Conservation (phyloP, 148 eudicot genomes). For the Rhododendron vialii region DNA sequence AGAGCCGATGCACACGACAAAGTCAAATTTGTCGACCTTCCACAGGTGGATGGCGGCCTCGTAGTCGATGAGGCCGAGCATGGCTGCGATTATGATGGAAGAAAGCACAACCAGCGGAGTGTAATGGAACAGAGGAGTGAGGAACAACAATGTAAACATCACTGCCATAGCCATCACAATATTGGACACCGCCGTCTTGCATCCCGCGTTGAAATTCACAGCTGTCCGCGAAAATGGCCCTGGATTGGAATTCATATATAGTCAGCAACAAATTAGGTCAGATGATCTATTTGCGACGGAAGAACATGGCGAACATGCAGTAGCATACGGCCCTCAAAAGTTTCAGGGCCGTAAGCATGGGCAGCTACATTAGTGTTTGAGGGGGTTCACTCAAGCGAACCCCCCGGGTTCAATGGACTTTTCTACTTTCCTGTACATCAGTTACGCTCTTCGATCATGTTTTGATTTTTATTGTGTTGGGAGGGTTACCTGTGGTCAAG, state of each 20-base stretch:
- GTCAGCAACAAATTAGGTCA: neutral
- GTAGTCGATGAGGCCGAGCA: slow-evolving; percentile 58
- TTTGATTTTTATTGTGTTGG: neutral
- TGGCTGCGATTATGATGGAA: slow-evolving; percentile 54
- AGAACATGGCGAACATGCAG: neutral
- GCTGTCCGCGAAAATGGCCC: slow-evolving; percentile 70
- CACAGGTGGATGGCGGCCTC: slow-evolving; percentile 46
- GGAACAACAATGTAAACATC: slow-evolving; percentile 48
- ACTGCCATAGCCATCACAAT: slow-evolving; percentile 61
- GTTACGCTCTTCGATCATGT: neutral
- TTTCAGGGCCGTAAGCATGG: neutral
- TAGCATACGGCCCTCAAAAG: neutral
- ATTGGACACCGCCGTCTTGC: slow-evolving; percentile 53
- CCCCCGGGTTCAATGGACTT: no score
- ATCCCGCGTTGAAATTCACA: slow-evolving; percentile 69
- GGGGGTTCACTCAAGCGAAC: neutral
- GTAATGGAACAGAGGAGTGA: slow-evolving; percentile 59
- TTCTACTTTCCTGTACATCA: neutral
- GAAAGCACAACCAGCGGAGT: slow-evolving; percentile 64
- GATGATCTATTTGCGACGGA: neutral
- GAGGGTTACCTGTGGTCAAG: slow-evolving; percentile 44
- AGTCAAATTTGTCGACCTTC: slow-evolving; percentile 65
- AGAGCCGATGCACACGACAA: slow-evolving; percentile 43
- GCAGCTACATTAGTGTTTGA: neutral
- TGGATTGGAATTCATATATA: slow-evolving; percentile 4